These are phyloP conservation scores for Saccharomycopsis selenospora DNA, from an alignment of 805 yeast species.

Conservation along the genomic window DNA sequence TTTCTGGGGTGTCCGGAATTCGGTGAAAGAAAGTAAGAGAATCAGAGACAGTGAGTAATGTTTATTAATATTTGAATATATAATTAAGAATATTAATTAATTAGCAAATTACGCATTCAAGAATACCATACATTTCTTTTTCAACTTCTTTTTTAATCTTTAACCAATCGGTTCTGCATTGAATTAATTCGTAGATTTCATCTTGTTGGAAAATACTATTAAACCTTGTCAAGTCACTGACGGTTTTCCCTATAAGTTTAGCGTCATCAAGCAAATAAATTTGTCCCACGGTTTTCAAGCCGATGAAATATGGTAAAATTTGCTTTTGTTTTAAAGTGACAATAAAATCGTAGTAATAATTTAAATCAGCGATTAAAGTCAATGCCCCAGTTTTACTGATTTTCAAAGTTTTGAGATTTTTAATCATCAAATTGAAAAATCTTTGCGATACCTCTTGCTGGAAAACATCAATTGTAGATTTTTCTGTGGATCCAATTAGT, in stretches of 20 bases:
- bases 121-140: conserved; percentile 87
- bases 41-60: too few relatives aligned
- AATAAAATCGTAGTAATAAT: conserved; percentile 69
- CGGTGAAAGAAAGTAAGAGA: too few relatives aligned
- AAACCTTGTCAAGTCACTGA: conserved; percentile 77
- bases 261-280: conserved; percentile 76
- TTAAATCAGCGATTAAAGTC: conserved; percentile 72
- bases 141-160: conserved; percentile 73
- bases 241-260: conserved; percentile 73
- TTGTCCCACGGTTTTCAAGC: conserved; percentile 80
- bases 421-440: conserved; percentile 68
- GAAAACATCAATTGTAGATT: conserved; percentile 81
- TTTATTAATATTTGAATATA: too few relatives aligned
- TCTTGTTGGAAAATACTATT: conserved; percentile 88
- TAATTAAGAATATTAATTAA: too few relatives aligned
- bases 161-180: conserved; percentile 82
- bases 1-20: too few relatives aligned
- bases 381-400: conserved; percentile 81
- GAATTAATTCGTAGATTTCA: conserved; percentile 89
- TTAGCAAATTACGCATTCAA: conserved; percentile 62
- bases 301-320: conserved; percentile 67
- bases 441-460: conserved; percentile 91
- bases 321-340: conserved; percentile 54
- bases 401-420: conserved; percentile 63
- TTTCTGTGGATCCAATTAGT: conserved; percentile 77